These are phyloP conservation scores for Cryptococcus sp. DNA, from an alignment of 1,284 basidiomycete genomes.

Conservation along the genomic window DNA sequence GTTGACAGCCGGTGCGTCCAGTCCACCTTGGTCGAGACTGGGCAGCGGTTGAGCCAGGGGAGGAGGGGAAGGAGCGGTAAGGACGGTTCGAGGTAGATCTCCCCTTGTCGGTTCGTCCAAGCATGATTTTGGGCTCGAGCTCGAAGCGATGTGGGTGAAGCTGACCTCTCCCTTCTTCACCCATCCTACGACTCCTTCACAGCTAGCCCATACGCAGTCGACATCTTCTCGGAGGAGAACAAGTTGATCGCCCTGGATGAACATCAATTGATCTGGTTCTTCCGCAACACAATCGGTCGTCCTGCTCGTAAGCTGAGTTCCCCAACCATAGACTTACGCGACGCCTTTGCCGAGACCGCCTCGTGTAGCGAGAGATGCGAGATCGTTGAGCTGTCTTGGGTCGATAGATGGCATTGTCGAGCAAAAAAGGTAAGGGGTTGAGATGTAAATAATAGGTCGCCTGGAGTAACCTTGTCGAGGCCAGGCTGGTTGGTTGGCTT, in stretches of 20 bases:
- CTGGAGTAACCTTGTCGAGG: too few species aligned
- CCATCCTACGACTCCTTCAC: slow-evolving; percentile 84
- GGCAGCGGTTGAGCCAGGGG: neutral
- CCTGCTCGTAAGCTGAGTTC: slow-evolving; percentile 9
- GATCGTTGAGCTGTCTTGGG: slow-evolving; percentile 35
- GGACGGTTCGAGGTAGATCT: slow-evolving; percentile 11
- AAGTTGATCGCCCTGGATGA: slow-evolving; percentile 75
- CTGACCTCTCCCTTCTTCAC: slow-evolving; percentile 65
- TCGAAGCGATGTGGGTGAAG: slow-evolving; percentile 47
- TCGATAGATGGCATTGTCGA: slow-evolving; percentile 25
- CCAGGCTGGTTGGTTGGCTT: neutral
- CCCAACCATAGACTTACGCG: slow-evolving; percentile 28
- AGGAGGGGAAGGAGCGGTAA: slow-evolving; percentile 25
- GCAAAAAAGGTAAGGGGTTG: too few species aligned
- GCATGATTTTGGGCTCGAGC: neutral
- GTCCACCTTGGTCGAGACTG: neutral
- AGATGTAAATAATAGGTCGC: too few species aligned
- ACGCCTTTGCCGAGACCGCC: slow-evolving; percentile 37
- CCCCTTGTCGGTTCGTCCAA: neutral
- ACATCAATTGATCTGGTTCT: slow-evolving; percentile 75
- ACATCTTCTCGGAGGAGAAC: slow-evolving; percentile 69
- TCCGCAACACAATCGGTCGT: slow-evolving; percentile 67
- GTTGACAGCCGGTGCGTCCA: neutral
- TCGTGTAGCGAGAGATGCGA: slow-evolving; percentile 29
- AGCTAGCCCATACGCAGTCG: slow-evolving; percentile 60